Conservation (phyloP, 495 filamentous ascomycete species). For the Aspergillus taichungensis region DNA sequence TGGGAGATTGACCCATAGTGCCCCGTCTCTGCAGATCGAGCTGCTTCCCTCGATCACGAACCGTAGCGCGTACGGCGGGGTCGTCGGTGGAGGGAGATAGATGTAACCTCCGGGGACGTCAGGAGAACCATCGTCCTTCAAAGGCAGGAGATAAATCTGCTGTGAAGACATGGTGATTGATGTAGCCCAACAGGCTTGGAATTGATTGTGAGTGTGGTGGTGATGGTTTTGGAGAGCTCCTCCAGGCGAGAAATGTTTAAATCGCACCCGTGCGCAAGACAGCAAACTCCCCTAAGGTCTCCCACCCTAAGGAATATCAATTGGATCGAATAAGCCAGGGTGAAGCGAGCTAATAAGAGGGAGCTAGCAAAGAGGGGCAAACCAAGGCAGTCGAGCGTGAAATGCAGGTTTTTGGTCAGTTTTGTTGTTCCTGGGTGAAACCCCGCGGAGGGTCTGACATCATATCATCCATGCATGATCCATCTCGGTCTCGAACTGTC, state of each 20-base stretch:
- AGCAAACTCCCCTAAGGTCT: too few relatives aligned
- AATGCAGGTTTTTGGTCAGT: neutral
- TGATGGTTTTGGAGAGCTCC: neutral
- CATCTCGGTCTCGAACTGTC: too few relatives aligned
- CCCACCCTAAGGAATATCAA: too few relatives aligned
- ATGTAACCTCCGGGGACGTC: conserved; percentile 85
- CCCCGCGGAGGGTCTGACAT: conserved; percentile 18
- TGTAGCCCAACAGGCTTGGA: neutral
- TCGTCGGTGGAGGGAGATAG: conserved; percentile 69
- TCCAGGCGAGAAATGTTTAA: neutral
- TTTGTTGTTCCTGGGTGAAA: conserved; percentile 13
- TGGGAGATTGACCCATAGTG: conserved; percentile 93
- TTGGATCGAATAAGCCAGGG: neutral
- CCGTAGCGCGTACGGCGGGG: conserved; percentile 66
- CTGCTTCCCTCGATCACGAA: conserved; percentile 95
- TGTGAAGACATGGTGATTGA: conserved; percentile 21
- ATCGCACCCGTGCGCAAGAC: neutral
- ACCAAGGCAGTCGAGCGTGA: neutral
- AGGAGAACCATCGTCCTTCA: conserved; percentile 88
- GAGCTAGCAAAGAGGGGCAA: conserved; percentile 1
- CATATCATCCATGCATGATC: neutral
- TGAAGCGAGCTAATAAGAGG: neutral
- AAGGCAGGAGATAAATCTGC: conserved; percentile 73
- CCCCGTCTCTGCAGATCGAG: conserved; percentile 88
- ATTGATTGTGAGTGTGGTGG: neutral